Percentiles rank a stretch among this genome's conserved stretches.
phyloP scores from a whole-genome alignment of 2,329 filamentous ascomycete species.

The Trichoderma citrinoviride region DNA sequence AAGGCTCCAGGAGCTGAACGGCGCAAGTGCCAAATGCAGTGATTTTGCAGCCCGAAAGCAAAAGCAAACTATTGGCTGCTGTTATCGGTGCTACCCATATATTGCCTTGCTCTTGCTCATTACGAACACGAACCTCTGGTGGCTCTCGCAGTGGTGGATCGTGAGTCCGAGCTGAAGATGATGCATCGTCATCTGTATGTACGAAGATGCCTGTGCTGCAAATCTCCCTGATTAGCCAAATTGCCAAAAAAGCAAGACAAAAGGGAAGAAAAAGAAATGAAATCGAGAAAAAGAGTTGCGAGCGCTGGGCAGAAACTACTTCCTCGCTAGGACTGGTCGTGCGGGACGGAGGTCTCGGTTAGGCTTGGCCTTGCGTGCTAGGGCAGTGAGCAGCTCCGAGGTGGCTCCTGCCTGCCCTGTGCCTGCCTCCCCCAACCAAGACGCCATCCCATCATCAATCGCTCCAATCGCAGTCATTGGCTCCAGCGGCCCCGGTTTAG shows the following conservation, averaged over 20 bases:
- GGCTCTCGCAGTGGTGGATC: constrained; percentile 14
- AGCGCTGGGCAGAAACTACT: constrained; percentile 8
- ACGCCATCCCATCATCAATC: background rate
- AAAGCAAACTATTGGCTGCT: background rate
- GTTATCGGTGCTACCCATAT: background rate
- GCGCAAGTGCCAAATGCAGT: background rate
- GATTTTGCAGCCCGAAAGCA: too few relatives aligned
- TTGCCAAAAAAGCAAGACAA: background rate
- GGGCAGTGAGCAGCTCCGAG: constrained; percentile 10
- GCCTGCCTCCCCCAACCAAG: constrained; percentile 4
- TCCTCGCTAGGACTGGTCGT: constrained; percentile 18
- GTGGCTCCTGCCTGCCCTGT: constrained; percentile 15
- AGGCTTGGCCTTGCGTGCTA: constrained; percentile 19
- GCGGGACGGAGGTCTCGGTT: constrained; percentile 13
- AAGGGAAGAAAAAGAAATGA: background rate
- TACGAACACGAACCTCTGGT: constrained; percentile 10
- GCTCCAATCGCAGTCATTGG: background rate
- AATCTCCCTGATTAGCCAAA: constrained; percentile 18
- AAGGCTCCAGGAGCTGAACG: constrained; percentile 5
- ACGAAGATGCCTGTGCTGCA: background rate
- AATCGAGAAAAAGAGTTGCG: background rate
- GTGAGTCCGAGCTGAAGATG: constrained; percentile 15
- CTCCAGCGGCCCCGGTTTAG: background rate
- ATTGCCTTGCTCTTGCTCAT: background rate
- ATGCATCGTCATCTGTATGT: background rate